Conservation (phyloP, 164 flowering plant genomes). For the Nelumbo lutea region DNA sequence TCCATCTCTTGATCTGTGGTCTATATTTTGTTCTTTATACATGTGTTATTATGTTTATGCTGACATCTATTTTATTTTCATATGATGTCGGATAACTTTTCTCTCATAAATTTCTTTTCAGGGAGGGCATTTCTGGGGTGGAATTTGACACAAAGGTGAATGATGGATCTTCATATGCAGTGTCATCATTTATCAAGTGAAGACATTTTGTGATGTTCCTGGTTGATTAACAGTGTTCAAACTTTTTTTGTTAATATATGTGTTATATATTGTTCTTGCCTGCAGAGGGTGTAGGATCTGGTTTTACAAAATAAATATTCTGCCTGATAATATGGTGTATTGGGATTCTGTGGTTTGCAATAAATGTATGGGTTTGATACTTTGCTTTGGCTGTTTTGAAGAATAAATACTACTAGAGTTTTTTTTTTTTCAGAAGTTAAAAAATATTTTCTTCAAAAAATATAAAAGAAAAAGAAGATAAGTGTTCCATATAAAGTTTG, state of each 20-base stretch:
- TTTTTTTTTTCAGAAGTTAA: too few species aligned
- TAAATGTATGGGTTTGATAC: too few species aligned
- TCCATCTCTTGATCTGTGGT: background rate
- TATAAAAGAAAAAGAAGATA: too few species aligned
- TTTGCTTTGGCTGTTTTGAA: too few species aligned
- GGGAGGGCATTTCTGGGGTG: conserved; percentile 59
- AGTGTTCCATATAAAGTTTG: too few species aligned
- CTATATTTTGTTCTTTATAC: background rate
- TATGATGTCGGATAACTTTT: background rate
- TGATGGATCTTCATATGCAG: conserved; percentile 1
- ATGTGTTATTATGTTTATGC: background rate
- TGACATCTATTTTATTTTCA: background rate
- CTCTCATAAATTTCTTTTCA: conserved; percentile 16
- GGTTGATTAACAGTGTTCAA: background rate
- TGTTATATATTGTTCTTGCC: background rate
- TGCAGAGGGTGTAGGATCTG: background rate
- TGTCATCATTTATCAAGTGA: background rate
- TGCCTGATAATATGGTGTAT: background rate
- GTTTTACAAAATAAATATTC: too few species aligned
- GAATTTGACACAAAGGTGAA: conserved; percentile 77
- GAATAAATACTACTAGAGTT: too few species aligned
- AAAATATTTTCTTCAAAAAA: too few species aligned
- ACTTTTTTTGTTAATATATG: background rate
- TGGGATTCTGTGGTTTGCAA: too few species aligned
- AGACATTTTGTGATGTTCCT: background rate